These are phyloP conservation scores for Glutinoglossum americanum DNA, from an alignment of 495 filamentous ascomycete species.

Conservation along the genomic window DNA sequence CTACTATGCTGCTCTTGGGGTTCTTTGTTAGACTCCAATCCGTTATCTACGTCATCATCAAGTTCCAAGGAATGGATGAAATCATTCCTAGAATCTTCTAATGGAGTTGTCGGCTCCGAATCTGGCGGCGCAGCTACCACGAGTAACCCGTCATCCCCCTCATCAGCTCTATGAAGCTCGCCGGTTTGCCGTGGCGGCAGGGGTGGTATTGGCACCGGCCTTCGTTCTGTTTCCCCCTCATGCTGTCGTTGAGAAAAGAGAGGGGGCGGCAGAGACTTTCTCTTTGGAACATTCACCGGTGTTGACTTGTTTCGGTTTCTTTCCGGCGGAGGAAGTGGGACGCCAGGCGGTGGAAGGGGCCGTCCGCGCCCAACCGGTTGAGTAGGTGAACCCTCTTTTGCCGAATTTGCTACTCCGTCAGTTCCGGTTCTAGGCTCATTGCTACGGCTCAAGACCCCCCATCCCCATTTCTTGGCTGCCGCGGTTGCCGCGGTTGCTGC, in stretches of 20 bases:
- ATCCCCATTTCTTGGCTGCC: constrained; percentile 66
- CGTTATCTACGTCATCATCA: constrained; percentile 18
- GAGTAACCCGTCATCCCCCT: constrained; percentile 26
- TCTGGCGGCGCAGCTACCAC: constrained; percentile 40
- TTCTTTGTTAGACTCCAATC: constrained; percentile 7
- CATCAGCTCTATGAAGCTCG: constrained; percentile 4
- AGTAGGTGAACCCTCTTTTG: constrained; percentile 30
- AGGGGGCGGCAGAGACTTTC: constrained; percentile 30
- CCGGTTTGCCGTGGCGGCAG: constrained; percentile 10
- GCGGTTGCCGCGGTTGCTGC: constrained; percentile 32
- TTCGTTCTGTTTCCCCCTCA: constrained; percentile 13
- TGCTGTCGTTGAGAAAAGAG: constrained; percentile 7
- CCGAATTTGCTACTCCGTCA: constrained; percentile 1
- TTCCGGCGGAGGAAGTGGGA: constrained; percentile 35
- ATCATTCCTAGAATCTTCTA: constrained; percentile 6
- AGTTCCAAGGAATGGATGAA: constrained; percentile 6
- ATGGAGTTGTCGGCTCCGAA: constrained; percentile 33
- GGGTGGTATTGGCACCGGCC: constrained; percentile 18
- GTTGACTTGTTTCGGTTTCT: constrained; percentile 28
- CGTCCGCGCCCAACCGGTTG: constrained; percentile 52
- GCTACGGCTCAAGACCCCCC: constrained; percentile 44
- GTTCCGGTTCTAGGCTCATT: constrained; percentile 7
- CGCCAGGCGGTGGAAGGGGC: constrained; percentile 28
- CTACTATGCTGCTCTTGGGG: background rate
- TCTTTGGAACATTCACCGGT: constrained; percentile 34